Percentiles rank a stretch among this genome's conserved stretches.
Evolutionary conservation across 352 stramenopile species (phyloP).

Genomic region (Globisporangium emineosum): DNA sequence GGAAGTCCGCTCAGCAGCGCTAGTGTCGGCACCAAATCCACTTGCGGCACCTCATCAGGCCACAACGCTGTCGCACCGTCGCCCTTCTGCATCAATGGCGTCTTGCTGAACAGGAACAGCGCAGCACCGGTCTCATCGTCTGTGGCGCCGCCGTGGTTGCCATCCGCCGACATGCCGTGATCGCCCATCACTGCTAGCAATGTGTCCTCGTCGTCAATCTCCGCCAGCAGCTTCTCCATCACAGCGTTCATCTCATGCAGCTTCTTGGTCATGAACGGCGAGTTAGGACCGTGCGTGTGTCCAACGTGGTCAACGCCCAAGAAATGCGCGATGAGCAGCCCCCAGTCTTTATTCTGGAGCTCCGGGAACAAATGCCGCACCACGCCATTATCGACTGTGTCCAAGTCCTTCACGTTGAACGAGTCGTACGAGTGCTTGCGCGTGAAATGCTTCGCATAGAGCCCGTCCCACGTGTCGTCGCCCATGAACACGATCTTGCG

Average conservation of each 20-base stretch:
- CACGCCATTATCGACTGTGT: conserved; percentile 97
- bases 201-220: conserved; percentile 71
- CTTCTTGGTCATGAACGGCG: conserved; percentile 93
- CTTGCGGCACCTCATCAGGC: conserved; percentile 78
- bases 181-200: conserved; percentile 95
- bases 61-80: conserved; percentile 13
- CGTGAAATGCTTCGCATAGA: conserved; percentile 92
- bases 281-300: conserved; percentile 95
- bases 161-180: conserved; percentile 98
- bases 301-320: conserved; percentile 97
- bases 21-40: conserved; percentile 96
- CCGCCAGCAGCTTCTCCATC: conserved; percentile 69
- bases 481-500: conserved; percentile 94
- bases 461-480: conserved; percentile 97
- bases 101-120: conserved; percentile 91
- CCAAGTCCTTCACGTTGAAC: conserved; percentile 98
- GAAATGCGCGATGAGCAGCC: conserved; percentile 85
- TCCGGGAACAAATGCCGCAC: conserved; percentile 65
- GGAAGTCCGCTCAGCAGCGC: conserved; percentile 92
- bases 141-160: conserved; percentile 97
- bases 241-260: conserved; percentile 95
- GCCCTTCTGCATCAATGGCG: conserved; percentile 26
- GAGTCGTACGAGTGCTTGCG: conserved; percentile 94
- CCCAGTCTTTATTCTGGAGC: conserved; percentile 63
- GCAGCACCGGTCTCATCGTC: conserved; percentile 94